Evolutionary conservation across 2,329 filamentous ascomycete genomes (phyloP).

Genomic region (Colletotrichum sp.): DNA sequence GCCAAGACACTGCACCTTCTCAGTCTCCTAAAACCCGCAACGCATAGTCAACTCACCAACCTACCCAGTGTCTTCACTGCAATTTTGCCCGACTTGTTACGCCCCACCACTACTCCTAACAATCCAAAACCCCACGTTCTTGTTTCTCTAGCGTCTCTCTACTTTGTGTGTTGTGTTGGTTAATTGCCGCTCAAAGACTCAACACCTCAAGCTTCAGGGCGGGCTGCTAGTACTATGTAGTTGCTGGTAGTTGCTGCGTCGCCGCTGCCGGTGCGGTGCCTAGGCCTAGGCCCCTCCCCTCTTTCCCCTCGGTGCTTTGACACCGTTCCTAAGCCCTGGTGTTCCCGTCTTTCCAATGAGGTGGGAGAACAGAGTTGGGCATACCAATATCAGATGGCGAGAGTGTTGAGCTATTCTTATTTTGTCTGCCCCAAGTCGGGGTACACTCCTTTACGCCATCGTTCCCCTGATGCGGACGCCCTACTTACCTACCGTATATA

Average conservation of each 20-base stretch:
- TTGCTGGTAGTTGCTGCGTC: not conserved
- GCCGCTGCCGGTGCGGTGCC: not conserved
- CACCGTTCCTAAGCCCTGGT: not conserved
- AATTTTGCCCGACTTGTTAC: not conserved
- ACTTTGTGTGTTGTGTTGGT: not conserved
- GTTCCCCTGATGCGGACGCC: not conserved
- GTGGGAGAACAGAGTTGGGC: not conserved
- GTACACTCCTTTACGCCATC: not conserved
- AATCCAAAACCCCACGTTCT: not conserved
- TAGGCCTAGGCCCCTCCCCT: not conserved
- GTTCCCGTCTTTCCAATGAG: not conserved
- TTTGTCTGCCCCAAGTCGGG: not conserved
- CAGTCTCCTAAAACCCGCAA: not conserved
- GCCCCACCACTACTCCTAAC: not conserved
- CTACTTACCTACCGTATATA: not conserved
- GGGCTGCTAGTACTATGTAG: not conserved
- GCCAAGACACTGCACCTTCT: not conserved
- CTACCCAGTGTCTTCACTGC: not conserved
- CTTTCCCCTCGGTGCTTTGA: not conserved
- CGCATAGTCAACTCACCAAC: not conserved
- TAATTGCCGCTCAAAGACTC: not conserved
- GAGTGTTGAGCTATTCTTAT: not conserved
- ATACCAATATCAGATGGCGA: slow-evolving; percentile 11
- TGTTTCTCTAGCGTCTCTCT: not conserved
- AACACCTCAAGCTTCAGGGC: not conserved